Conservation (phyloP, 345 rosid species). For the Heritiera littoralis region DNA sequence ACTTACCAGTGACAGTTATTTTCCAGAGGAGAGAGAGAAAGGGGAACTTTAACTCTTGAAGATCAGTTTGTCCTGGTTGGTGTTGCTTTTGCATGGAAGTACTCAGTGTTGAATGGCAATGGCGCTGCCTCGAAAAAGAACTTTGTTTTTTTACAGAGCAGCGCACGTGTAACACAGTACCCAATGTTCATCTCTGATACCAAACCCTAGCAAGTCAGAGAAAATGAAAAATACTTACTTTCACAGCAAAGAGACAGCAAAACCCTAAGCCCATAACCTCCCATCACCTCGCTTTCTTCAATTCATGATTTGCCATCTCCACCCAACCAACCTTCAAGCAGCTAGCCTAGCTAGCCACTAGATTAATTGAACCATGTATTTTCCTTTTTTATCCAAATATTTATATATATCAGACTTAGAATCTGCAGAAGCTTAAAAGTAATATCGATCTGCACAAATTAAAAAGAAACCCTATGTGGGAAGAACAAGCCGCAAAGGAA, state of each 20-base stretch:
- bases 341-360: constrained; percentile 36
- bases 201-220: constrained; percentile 35
- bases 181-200: constrained; percentile 53
- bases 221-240: constrained; percentile 11
- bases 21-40: neutral
- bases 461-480: constrained; percentile 12
- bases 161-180: constrained; percentile 62
- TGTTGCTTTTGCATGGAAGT: constrained; percentile 34
- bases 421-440: constrained; percentile 14
- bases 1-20: constrained; percentile 30
- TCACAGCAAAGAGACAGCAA: constrained; percentile 30
- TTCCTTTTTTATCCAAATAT: neutral
- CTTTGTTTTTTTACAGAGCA: constrained; percentile 37
- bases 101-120: constrained; percentile 39
- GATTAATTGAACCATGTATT: neutral
- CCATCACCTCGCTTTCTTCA: constrained; percentile 41
- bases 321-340: constrained; percentile 35
- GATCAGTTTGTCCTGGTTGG: constrained; percentile 30
- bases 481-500: constrained; percentile 23
- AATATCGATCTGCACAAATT: neutral
- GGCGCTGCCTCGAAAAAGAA: constrained; percentile 65
- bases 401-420: neutral
- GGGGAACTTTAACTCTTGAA: constrained; percentile 22
- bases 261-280: constrained; percentile 39
- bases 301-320: constrained; percentile 39